Base-by-base conservation (phyloP, 768 basidiomycete species). In the Pleurotus giganteus region DNA sequence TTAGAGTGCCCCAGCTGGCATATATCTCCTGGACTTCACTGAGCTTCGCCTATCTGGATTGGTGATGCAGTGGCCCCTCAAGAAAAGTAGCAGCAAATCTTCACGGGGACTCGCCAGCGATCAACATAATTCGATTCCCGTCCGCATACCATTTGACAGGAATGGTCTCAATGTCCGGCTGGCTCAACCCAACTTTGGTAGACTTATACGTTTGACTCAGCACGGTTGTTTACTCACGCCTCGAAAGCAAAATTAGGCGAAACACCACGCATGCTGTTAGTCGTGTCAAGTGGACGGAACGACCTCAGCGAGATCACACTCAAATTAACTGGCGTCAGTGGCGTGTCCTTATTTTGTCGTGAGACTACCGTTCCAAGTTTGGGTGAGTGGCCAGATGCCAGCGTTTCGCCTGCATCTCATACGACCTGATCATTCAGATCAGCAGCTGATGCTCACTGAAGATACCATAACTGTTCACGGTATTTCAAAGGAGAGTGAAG, bases 1-100 rank as follows among this genome's bases (percentile, higher is more conserved):
- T 57, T 43, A 93, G 93, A 88, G 84, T 13, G 80, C 89, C 3
- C 76, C 84, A 13, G 72, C 77, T 43, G 95, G 94, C 9, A 75
- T 79, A 1, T 91, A 88, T 63, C 61, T 83, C 2, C 73, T 89
- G 23, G 88, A 91, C 29, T 75, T 76, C 31, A 87, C 80, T 13
- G 86, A 91, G 68, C 74, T 89, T 21, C 81, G 78, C 13, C 71
- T 89, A 54, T 79, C 85, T 3, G 79, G 77, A 27, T 74, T 94
- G 13, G 71, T 79, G 43, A 75, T 95, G 42, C 85, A 89, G 63
- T 88, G 85, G 79, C 74, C 72, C 36, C 73, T 84, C 61, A 6
- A 52, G 60, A 32, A 69, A 70, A 66, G 46, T 49, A 26, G 32
- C 51, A 57, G 61, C 58, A 57, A 57, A 54, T 50, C 68, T 59